These are phyloP conservation scores for Kuraishia cidri DNA, from an alignment of 805 yeast species.

Conservation along the genomic window DNA sequence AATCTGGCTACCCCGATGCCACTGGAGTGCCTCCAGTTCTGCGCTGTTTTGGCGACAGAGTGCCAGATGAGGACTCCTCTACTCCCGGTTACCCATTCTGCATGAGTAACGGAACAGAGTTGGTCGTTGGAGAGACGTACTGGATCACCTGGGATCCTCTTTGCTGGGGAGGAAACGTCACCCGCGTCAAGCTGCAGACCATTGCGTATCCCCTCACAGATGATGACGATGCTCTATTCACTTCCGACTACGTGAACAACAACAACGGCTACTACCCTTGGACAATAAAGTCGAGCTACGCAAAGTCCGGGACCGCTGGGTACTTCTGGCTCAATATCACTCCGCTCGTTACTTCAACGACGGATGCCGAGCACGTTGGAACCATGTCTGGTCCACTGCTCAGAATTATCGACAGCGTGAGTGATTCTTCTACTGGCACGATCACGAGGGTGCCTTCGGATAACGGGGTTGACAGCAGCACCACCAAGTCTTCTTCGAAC, in stretches of 20 bases:
- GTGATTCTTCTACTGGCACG: slow-evolving; percentile 18
- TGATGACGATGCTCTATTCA: slow-evolving; percentile 20
- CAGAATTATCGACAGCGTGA: slow-evolving; percentile 21
- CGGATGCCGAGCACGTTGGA: slow-evolving; percentile 27
- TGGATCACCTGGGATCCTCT: slow-evolving; percentile 41
- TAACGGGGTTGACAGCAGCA: slow-evolving; percentile 16
- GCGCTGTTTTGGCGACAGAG: slow-evolving; percentile 32
- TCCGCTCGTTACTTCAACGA: slow-evolving; percentile 23
- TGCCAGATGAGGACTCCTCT: slow-evolving; percentile 16
- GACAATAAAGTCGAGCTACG: slow-evolving; percentile 18
- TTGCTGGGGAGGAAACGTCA: slow-evolving; percentile 27
- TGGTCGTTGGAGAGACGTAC: slow-evolving; percentile 36
- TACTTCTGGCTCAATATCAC: slow-evolving; percentile 27
- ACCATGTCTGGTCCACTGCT: slow-evolving; percentile 28
- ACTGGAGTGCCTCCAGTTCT: slow-evolving; percentile 33
- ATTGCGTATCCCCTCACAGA: slow-evolving; percentile 25
- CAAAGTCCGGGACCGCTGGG: slow-evolving; percentile 15
- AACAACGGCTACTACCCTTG: slow-evolving; percentile 30
- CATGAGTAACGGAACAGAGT: slow-evolving; percentile 30
- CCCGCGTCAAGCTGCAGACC: slow-evolving; percentile 22
- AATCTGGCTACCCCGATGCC: slow-evolving; percentile 20
- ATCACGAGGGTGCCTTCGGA: slow-evolving; percentile 32
- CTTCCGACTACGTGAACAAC: slow-evolving; percentile 23
- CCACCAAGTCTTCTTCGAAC: slow-evolving; percentile 3
- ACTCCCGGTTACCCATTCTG: slow-evolving; percentile 31